A percentile compares a stretch with the other conserved stretches of the same genome.
Evolutionary conservation across 75 land plant species (phyloP).

Genomic region (Ceratopteris richardii): DNA sequence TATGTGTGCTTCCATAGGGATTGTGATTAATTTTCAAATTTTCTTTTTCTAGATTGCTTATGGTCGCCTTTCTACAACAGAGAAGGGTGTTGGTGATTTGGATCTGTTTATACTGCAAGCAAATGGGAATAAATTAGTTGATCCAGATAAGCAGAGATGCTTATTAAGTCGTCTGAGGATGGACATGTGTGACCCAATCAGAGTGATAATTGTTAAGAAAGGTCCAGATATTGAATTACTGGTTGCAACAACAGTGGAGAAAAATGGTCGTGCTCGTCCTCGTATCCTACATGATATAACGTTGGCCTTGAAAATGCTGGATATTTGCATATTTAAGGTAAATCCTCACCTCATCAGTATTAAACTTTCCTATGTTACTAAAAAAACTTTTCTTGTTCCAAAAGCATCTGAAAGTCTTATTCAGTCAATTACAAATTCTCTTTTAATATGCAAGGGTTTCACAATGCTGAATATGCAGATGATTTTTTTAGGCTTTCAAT

Average conservation of each 20-base stretch:
- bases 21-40: too few species aligned
- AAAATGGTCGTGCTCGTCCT: constrained; percentile 74
- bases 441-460: too few species aligned
- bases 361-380: not conserved
- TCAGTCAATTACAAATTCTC: not conserved
- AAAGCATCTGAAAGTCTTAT: not conserved
- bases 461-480: too few species aligned
- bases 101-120: constrained; percentile 61
- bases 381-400: not conserved
- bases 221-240: constrained; percentile 86
- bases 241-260: constrained; percentile 86
- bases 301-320: constrained; percentile 52
- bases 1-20: too few species aligned
- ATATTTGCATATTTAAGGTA: constrained; percentile 82
- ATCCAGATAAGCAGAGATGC: constrained; percentile 39
- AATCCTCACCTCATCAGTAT: too few species aligned
- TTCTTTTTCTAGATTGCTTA: constrained; percentile 82
- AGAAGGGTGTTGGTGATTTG: constrained; percentile 55
- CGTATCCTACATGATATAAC: constrained; percentile 85
- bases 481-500: too few species aligned
- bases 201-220: constrained; percentile 52
- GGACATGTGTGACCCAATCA: constrained; percentile 67
- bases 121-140: constrained; percentile 66
- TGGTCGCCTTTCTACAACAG: constrained; percentile 47
- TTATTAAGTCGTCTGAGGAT: constrained; percentile 42